Evolutionary conservation across 2,329 filamentous ascomycete genomes (phyloP).

Genomic region (Hymenoscyphus fraxineus): DNA sequence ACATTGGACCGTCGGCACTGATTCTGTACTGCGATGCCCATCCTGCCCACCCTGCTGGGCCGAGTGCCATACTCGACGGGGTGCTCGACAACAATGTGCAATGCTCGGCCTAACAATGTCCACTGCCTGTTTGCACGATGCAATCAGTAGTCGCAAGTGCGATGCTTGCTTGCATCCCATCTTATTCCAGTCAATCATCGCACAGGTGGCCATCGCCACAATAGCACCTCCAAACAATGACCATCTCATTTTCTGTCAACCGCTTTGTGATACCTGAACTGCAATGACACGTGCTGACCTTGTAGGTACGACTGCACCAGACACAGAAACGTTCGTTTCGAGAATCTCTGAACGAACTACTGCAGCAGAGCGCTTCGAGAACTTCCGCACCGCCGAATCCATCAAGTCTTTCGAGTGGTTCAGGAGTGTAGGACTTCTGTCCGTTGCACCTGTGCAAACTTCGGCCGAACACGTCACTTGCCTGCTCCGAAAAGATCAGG

Average conservation of each 20-base stretch:
- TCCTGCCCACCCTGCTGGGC: conserved; percentile 15
- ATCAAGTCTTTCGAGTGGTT: conserved; percentile 19
- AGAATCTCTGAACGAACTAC: conserved; percentile 31
- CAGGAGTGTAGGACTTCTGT: conserved; percentile 25
- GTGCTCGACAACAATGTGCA: conserved; percentile 2
- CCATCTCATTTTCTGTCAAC: conserved; percentile 29
- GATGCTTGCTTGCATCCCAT: neutral
- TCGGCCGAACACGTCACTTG: conserved; percentile 35
- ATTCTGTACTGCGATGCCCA: conserved; percentile 20
- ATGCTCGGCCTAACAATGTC: conserved; percentile 29
- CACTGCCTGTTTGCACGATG: conserved; percentile 26
- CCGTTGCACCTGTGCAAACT: conserved; percentile 33
- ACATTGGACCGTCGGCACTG: neutral
- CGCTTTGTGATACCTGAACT: conserved; percentile 31
- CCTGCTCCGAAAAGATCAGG: conserved; percentile 24
- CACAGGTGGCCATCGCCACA: neutral
- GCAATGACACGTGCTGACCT: conserved; percentile 37
- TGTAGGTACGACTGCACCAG: conserved; percentile 31
- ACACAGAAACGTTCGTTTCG: conserved; percentile 34
- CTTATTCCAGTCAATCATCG: neutral
- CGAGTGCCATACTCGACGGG: neutral
- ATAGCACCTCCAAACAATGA: neutral
- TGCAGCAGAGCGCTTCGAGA: conserved; percentile 35
- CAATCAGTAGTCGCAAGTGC: neutral
- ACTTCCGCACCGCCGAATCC: conserved; percentile 26